Conservation (phyloP, 1,284 basidiomycete species). For the Athelia sp. region DNA sequence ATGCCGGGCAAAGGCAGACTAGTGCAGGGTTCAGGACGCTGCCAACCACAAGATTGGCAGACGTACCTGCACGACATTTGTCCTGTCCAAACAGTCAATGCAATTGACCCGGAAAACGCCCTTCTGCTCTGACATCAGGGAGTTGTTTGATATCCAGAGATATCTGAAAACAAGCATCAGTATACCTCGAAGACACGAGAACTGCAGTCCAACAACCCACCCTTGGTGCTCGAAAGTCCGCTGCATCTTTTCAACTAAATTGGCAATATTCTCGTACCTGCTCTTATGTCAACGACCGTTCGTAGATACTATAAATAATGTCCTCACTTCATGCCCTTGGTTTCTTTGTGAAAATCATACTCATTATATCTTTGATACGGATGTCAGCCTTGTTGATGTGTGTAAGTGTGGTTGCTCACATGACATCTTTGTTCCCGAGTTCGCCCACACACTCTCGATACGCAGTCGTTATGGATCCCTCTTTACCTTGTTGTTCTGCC, state of each 20-base stretch:
- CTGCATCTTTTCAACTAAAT: conserved; percentile 68
- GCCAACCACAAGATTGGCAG: conserved; percentile 2
- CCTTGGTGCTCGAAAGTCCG: conserved; percentile 76
- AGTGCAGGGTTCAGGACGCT: conserved; percentile 5
- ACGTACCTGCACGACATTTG: conserved; percentile 81
- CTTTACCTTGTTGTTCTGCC: conserved; percentile 88
- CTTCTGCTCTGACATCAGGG: conserved; percentile 74
- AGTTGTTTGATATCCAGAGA: conserved; percentile 77
- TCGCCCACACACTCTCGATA: conserved; percentile 70
- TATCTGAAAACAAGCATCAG: conserved; percentile 47
- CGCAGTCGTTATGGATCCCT: conserved; percentile 74
- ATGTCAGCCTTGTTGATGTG: no score
- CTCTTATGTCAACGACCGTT: conserved; percentile 7
- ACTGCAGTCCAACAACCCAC: conserved; percentile 26
- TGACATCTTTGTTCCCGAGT: conserved; percentile 57
- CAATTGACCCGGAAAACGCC: conserved; percentile 88
- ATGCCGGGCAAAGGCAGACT: conserved; percentile 88
- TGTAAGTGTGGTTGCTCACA: conserved; percentile 39
- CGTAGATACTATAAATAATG: conserved; percentile 1
- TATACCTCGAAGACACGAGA: neutral
- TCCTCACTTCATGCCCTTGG: conserved; percentile 83
- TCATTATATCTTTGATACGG: conserved; percentile 47
- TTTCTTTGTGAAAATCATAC: conserved; percentile 92
- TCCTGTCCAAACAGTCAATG: conserved; percentile 90
- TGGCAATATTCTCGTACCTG: conserved; percentile 87